Evolutionary conservation across 768 basidiomycete genomes (phyloP).

Genomic region (Favolaschia claudopus): DNA sequence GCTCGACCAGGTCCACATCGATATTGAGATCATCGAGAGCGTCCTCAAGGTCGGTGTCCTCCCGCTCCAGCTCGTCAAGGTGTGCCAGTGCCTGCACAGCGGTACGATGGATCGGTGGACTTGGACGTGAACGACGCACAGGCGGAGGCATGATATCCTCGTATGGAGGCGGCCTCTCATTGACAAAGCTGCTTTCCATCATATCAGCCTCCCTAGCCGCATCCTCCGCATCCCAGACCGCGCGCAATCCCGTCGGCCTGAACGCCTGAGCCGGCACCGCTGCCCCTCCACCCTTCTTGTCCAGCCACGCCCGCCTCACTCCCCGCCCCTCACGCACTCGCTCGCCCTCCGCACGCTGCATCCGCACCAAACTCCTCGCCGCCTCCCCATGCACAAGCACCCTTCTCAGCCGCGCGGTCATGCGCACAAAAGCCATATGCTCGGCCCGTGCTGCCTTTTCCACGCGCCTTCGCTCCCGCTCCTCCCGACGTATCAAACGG

Average conservation of each 20-base stretch:
- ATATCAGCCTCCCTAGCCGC: neutral
- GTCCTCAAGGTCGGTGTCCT: constrained; percentile 5
- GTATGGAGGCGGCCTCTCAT: constrained; percentile 18
- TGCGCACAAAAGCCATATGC: constrained; percentile 22
- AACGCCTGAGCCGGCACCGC: constrained; percentile 10
- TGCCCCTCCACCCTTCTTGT: neutral
- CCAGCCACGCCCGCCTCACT: constrained; percentile 20
- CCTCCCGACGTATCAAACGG: too few relatives aligned
- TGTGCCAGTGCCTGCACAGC: neutral
- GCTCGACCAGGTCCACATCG: constrained; percentile 23
- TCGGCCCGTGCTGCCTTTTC: constrained; percentile 11
- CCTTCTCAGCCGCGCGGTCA: constrained; percentile 19
- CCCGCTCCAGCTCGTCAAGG: constrained; percentile 2
- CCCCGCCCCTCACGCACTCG: constrained; percentile 20
- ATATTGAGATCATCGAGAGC: constrained; percentile 13
- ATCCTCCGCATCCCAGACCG: constrained; percentile 13
- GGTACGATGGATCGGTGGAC: constrained; percentile 8
- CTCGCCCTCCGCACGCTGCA: constrained; percentile 17
- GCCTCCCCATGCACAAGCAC: constrained; percentile 12
- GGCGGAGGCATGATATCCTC: constrained; percentile 10
- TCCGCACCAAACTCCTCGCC: neutral
- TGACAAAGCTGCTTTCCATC: neutral
- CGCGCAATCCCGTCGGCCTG: constrained; percentile 16
- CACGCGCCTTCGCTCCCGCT: constrained; percentile 12
- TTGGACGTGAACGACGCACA: constrained; percentile 6